These are phyloP conservation scores for Fusarium redolens DNA, from an alignment of 2,329 filamentous ascomycete genomes.

Conservation along the genomic window DNA sequence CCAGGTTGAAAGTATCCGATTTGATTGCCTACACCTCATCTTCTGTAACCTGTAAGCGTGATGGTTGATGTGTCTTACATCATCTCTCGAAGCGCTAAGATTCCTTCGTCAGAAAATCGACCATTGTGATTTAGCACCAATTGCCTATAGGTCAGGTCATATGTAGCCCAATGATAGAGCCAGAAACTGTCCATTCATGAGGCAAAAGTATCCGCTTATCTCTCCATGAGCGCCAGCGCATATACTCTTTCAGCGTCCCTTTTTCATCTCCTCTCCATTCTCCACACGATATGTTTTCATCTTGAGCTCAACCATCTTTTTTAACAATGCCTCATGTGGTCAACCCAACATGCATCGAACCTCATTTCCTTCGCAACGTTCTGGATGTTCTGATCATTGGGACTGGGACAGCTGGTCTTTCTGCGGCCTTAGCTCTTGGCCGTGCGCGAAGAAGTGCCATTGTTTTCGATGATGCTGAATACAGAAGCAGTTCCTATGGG, in stretches of 20 bases:
- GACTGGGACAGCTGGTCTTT: not conserved
- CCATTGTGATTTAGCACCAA: fast-evolving
- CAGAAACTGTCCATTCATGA: not conserved
- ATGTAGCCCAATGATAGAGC: not conserved
- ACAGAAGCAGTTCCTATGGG: fast-evolving
- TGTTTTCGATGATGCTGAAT: not conserved
- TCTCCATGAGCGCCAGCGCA: not conserved
- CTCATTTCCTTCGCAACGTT: conserved; percentile 18
- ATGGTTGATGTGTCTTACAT: not conserved
- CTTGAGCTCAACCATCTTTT: fast-evolving
- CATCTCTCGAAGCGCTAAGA: not conserved
- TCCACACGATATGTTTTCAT: not conserved
- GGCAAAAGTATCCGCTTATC: not conserved
- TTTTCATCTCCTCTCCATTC: not conserved
- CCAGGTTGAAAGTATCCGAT: fast-evolving
- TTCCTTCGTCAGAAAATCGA: not conserved
- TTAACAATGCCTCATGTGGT: not conserved
- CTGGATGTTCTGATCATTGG: conserved; percentile 9
- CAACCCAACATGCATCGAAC: not conserved
- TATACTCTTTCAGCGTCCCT: not conserved
- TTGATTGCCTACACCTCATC: not conserved
- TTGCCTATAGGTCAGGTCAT: not conserved
- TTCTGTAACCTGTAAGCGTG: fast-evolving
- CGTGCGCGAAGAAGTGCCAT: not conserved
- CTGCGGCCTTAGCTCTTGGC: not conserved